These are phyloP conservation scores for Cystofilobasidium bisporidii DNA, from an alignment of 768 basidiomycete species.

Conservation along the genomic window DNA sequence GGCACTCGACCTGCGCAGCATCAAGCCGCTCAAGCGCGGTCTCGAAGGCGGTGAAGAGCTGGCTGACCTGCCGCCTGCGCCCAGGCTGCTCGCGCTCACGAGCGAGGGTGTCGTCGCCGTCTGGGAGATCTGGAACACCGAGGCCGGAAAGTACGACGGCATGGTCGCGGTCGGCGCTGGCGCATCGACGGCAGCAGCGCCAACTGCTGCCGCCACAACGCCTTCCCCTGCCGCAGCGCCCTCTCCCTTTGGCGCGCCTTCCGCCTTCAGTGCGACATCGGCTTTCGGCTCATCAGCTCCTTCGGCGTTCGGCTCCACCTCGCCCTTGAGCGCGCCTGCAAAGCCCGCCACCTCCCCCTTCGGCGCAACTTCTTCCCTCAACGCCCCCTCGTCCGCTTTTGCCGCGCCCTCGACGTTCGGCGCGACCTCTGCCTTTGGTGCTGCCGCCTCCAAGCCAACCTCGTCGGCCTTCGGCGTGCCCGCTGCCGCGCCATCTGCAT, in stretches of 20 bases:
- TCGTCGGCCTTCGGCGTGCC: constrained; percentile 20
- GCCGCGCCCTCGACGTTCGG: constrained; percentile 16
- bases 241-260: no score
- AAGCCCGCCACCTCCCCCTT: not conserved
- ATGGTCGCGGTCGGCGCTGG: constrained; percentile 32
- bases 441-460: not conserved
- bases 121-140: constrained; percentile 37
- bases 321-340: not conserved
- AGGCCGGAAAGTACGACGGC: constrained; percentile 32
- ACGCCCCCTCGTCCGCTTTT: constrained; percentile 4
- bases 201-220: not conserved
- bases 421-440: constrained; percentile 17
- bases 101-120: constrained; percentile 40
- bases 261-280: not conserved
- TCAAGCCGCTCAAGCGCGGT: constrained; percentile 33
- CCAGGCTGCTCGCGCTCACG: constrained; percentile 38
- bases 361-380: not conserved
- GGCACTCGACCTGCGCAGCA: constrained; percentile 39
- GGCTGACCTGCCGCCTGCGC: constrained; percentile 36
- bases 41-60: constrained; percentile 38
- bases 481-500: not conserved
- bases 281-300: constrained; percentile 17
- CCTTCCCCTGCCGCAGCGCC: constrained; percentile 12
- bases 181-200: not conserved
- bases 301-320: not conserved